These are phyloP conservation scores for Cladophialophora exuberans DNA, from an alignment of 2,329 filamentous ascomycete species.

Conservation along the genomic window DNA sequence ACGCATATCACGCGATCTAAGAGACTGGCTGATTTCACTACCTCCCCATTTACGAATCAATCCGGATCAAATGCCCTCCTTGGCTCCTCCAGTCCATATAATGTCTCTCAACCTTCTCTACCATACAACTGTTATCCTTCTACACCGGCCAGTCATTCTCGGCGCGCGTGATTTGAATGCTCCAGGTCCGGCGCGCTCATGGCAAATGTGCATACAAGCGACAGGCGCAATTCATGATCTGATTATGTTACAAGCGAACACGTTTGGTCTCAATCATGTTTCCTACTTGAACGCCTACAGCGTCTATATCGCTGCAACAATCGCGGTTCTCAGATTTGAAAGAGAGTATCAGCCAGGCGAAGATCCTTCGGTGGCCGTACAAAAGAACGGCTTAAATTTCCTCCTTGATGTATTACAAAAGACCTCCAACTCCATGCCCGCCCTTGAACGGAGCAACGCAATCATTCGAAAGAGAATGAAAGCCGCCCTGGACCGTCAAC, in stretches of 20 bases:
- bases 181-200: constrained; percentile 26
- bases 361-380: constrained; percentile 25
- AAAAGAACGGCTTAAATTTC: constrained; percentile 30
- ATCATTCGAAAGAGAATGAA: constrained; percentile 35
- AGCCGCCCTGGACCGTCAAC: constrained; percentile 32
- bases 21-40: constrained; percentile 47
- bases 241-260: constrained; percentile 34
- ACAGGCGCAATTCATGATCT: constrained; percentile 34
- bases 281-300: constrained; percentile 36
- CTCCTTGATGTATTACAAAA: constrained; percentile 33
- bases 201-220: constrained; percentile 31
- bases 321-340: constrained; percentile 35
- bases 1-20: constrained; percentile 47
- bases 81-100: constrained; percentile 49
- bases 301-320: constrained; percentile 36
- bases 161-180: constrained; percentile 24
- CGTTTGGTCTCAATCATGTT: constrained; percentile 34
- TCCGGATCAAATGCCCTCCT: constrained; percentile 34
- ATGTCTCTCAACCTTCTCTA: constrained; percentile 54
- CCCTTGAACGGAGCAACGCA: constrained; percentile 34
- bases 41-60: constrained; percentile 50
- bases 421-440: constrained; percentile 33
- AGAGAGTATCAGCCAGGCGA: constrained; percentile 27
- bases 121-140: constrained; percentile 56
- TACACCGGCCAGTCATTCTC: constrained; percentile 57